Evolutionary conservation across 2,329 filamentous ascomycete genomes (phyloP), one percentile per base, ranked within the genome.

Genomic region (Aspergillus novoparasiticus): DNA sequence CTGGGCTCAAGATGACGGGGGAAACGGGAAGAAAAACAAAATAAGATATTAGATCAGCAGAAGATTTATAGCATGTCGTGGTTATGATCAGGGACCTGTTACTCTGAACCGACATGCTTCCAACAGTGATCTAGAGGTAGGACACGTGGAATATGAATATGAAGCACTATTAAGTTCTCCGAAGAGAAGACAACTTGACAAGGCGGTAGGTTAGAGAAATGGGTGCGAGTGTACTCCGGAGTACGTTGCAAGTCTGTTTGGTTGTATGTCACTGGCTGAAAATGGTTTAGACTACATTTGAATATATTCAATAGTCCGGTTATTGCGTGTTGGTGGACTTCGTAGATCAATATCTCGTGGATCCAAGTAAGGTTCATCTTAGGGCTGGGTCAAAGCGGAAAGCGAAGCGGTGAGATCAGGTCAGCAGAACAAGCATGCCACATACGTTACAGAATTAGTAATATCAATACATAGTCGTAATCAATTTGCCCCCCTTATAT

Each of bases 31-130:
- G 6, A 39, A 19, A 9, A 39, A 19, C 12, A 39, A 39, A 19
- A 39, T 19, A 6, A 9, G 19, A 14, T 36, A 16, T 14, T 39
- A 19, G 6, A 9, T 19, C 14, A 19, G 16, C 14, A 39, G 16
- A 12, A 21, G 23, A 45, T 2, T 23, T 19, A 46, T 70, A 70
- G 61, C 62, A 66, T 69, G 63, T 66, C 64, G 57, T 65, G 64
- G 69, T 70, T 70, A 69, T 70, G 71, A 73, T 75, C 26, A 71
- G 65, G 66, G 73, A 71, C 77, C 76, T 79, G 76, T 79, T 77
- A 78, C 78, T 68, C 78, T 80, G 77, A 78, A 74, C 76, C 75
- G 78, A 75, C 73, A 77, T 77, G 77, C 76, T 78, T 3, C 23
- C 23, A 12, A 39, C 16, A 6, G 36, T 19, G 39, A 41, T n/a